Conservation (phyloP, 2,329 filamentous ascomycete genomes). For the Fusarium sambucinum region DNA sequence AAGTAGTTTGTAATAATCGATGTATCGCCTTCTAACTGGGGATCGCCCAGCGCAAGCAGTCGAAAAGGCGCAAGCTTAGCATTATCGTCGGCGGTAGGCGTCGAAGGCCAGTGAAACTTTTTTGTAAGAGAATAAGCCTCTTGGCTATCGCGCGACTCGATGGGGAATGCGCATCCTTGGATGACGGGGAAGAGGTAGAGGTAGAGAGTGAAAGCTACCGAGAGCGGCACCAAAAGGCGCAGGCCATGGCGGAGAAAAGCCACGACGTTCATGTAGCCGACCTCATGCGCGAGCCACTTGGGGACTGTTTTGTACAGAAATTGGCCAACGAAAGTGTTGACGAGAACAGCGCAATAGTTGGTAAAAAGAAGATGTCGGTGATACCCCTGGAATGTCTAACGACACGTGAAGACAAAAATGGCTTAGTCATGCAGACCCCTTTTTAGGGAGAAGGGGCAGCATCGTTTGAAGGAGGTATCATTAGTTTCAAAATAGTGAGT, state of each 20-base stretch:
- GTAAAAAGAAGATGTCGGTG: conserved; percentile 22
- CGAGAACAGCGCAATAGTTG: conserved; percentile 26
- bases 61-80: conserved; percentile 77
- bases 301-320: conserved; percentile 1
- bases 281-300: conserved; percentile 51
- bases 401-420: conserved; percentile 34
- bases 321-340: conserved; percentile 20
- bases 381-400: conserved; percentile 24
- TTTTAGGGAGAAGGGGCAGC: conserved; percentile 14
- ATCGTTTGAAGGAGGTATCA: background rate
- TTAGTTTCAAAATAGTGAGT: background rate
- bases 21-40: conserved; percentile 92
- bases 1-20: conserved; percentile 75
- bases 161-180: conserved; percentile 82
- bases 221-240: conserved; percentile 69
- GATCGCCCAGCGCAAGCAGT: conserved; percentile 88
- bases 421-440: conserved; percentile 41
- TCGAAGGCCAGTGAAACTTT: conserved; percentile 58
- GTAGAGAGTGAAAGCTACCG: conserved; percentile 77
- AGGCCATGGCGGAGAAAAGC: conserved; percentile 68
- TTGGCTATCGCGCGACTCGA: conserved; percentile 54
- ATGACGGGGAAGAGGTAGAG: conserved; percentile 91
- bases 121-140: conserved; percentile 55
- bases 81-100: conserved; percentile 37
- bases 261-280: conserved; percentile 65